Evolutionary conservation across 176 grass and related monocot genomes (phyloP), one percentile per base, ranked within the genome.

Genomic region (Eragrostis curvula): DNA sequence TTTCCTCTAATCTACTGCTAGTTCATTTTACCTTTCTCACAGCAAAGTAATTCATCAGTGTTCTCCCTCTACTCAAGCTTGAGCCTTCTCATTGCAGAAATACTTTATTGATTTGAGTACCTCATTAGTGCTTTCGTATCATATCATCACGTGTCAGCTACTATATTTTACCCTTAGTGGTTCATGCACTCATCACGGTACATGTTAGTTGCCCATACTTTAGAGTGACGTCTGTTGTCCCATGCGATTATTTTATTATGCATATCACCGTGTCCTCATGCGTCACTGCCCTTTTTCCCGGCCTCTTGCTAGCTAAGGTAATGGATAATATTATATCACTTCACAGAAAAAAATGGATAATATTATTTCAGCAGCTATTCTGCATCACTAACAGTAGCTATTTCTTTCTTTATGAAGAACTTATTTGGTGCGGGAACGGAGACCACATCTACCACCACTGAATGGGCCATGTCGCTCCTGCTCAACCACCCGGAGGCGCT

Each of bases 401-500:
- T 10, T 9, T 39, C 18, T 8, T 56, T 74, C 15, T 10, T 14
- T 6, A 16, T 59, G 14, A 44, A 76, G 73, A 60, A 3, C 13
- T 10, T 76, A 9, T 44, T 76, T 11, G 14, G 0, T 0, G 56
- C 55, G 4, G 74, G 74, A 15, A 61, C 74, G 3, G 92, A 91
- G 10, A 92, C 89, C 0, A 83, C 84, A 41, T 65, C 89, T 4
- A 81, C 72, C 9, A 85, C 84, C 4, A 36, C 77, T 0, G 87
- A 92, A 76, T 95, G 92, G 89, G 87, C 81, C 1, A 88, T 96
- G 87, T 55, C 70, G 0, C 83, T 96, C 7, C 53, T 96, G 12
- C 68, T 96, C 1, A 96, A 78, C 75, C 83, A 96, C 73, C 93
- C 90, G 0, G 52, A 86, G 6, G 66, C n/a, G 9, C 48, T 96